Evolutionary conservation across 2,329 filamentous ascomycete species (phyloP).

Genomic region (Elsinoe arachidis): DNA sequence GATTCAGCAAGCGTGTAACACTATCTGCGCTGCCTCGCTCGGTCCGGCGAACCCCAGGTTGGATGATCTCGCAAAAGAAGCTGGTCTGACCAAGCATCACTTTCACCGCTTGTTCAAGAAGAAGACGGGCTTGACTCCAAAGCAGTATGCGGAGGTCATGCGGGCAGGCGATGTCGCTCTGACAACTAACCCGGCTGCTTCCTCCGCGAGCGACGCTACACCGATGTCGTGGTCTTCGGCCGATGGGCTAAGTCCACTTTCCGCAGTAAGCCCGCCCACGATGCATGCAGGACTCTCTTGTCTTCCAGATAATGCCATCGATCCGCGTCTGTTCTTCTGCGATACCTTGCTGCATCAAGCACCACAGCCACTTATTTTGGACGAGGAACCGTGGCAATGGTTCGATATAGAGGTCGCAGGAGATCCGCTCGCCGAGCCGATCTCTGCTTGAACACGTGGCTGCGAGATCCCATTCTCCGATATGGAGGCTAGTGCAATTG

Average conservation of each 20-base stretch:
- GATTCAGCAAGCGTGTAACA: conserved; percentile 11
- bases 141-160: conserved; percentile 28
- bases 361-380: not conserved
- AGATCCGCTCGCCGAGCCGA: not conserved
- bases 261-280: not conserved
- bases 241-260: not conserved
- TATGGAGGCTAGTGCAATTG: no score
- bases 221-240: not conserved
- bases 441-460: conserved; percentile 12
- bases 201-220: not conserved
- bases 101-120: conserved; percentile 53
- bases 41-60: conserved; percentile 29
- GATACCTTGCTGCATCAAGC: not conserved
- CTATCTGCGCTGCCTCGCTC: not conserved
- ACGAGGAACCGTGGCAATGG: not conserved
- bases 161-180: not conserved
- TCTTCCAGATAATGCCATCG: not conserved
- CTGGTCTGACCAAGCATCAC: conserved; percentile 49
- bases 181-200: not conserved
- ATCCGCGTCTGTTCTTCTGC: not conserved
- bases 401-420: not conserved
- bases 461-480: no score
- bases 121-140: conserved; percentile 45
- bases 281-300: not conserved
- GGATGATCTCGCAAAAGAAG: conserved; percentile 42